Base-by-base conservation (phyloP, 768 basidiomycete genomes). In the Saitozyma podzolica region DNA sequence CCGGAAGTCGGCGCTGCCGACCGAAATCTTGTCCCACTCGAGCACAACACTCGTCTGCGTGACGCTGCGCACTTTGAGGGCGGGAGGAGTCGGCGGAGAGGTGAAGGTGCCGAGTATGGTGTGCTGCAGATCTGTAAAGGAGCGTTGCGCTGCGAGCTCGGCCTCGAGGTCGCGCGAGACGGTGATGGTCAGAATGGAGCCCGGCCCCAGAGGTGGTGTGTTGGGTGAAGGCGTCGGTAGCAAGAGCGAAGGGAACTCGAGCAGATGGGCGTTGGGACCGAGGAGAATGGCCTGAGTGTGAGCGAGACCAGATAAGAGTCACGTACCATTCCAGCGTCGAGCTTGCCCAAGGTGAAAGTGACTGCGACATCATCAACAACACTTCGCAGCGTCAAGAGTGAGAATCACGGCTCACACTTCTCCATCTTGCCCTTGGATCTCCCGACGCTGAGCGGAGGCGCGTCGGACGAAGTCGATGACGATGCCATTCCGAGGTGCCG, bases 1-100 rank as follows among this genome's bases (percentile, higher is more conserved):
- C 62, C 94, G 86, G 29, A 97, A 81, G 73, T 89, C 89, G 11
- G 93, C 87, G 0, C 87, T 89, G 0, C 92, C 96, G 14, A 98
- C 85, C 58, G 90, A 82, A 17, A 98, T 81, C 42, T 85, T 78
- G 4, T 91, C 89, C 96, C 96, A 99, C 82, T 99, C 94, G 19
- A 99, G 84, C 2, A 93, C 94, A 2, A 94, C 92, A 9, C 90
- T 93, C 1, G 96, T 99, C 83, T 99, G 96, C 0, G 96, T 98
- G 54, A 91, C 87, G 72, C 96, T 93, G 50, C 94, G 87, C 17
- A 98, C 85, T 87, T 92, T 83, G 16, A 99, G 83, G 50, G 87
- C 80, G 0, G 95, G 96, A 10, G 86, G 75, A 50, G 85, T 81
- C 0, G 96, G 96, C 13, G 85, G 82, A 8, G 82, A 80, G 7